A percentile compares a stretch with the other conserved stretches of the same genome.
Evolutionary conservation across 257 asterid species (phyloP).

Genomic region (Vinca minor): DNA sequence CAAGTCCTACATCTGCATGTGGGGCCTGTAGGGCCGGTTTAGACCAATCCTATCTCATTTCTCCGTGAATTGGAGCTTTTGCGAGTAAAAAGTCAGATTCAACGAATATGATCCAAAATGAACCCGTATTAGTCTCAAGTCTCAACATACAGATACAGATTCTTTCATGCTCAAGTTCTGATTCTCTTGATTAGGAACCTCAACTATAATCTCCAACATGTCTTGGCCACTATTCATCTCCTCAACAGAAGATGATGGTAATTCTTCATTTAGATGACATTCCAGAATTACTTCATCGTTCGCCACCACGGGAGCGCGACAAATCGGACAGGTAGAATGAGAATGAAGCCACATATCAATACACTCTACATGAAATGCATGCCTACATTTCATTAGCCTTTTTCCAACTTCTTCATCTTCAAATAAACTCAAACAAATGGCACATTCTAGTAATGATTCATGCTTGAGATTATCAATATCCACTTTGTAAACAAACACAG

Average conservation of each 20-base stretch:
- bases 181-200: slow-evolving; percentile 7
- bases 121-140: too few species aligned
- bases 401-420: slow-evolving; percentile 36
- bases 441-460: slow-evolving; percentile 41
- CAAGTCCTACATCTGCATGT: too few species aligned
- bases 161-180: slow-evolving; percentile 6
- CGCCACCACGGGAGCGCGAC: slow-evolving; percentile 34
- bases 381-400: slow-evolving; percentile 35
- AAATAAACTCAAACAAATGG: slow-evolving; percentile 44
- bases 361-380: slow-evolving; percentile 55
- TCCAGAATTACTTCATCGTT: background rate
- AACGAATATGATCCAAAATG: too few species aligned
- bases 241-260: background rate
- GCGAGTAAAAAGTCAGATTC: too few species aligned
- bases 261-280: background rate
- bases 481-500: slow-evolving; percentile 17
- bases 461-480: background rate
- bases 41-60: too few species aligned
- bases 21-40: too few species aligned
- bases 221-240: background rate
- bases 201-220: slow-evolving; percentile 19
- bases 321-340: slow-evolving; percentile 54
- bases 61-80: too few species aligned
- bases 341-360: slow-evolving; percentile 65
- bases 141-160: too few species aligned